phyloP scores from a whole-genome alignment of 306 rosid species.

The Comarum palustre region DNA sequence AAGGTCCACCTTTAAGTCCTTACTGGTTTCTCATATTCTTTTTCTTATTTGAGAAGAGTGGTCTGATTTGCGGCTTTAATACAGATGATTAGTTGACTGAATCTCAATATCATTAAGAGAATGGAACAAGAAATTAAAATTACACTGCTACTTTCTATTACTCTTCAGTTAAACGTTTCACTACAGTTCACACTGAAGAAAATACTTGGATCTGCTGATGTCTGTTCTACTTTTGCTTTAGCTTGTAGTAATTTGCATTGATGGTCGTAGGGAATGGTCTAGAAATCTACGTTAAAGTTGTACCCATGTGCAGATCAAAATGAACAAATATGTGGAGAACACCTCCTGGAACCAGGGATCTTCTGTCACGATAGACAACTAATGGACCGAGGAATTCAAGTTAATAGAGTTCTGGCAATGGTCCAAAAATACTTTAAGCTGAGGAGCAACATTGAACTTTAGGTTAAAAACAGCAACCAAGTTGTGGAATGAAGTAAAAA shows the following conservation, averaged over 20 bases:
- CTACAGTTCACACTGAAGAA: neutral
- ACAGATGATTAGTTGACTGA: neutral
- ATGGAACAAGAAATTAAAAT: neutral
- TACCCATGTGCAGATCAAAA: neutral
- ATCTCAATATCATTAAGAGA: neutral
- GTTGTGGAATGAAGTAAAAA: neutral
- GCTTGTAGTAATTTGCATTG: neutral
- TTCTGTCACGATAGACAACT: neutral
- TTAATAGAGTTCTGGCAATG: constrained; percentile 7
- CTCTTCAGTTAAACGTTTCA: neutral
- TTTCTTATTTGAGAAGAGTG: constrained; percentile 11
- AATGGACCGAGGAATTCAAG: neutral
- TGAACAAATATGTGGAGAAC: neutral
- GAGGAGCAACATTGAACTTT: neutral
- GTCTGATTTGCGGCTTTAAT: constrained; percentile 9
- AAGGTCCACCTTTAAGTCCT: constrained; percentile 42
- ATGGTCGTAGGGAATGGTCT: neutral
- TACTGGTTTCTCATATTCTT: constrained; percentile 18
- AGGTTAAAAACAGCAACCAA: neutral
- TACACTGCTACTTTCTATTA: neutral
- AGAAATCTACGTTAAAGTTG: neutral
- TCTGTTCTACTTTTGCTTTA: neutral
- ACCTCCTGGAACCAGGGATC: neutral
- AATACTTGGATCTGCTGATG: neutral
- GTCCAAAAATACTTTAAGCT: neutral